These are phyloP conservation scores for Magnaporthiopsis incrustans DNA, from an alignment of 2,329 filamentous ascomycete genomes.

Conservation along the genomic window DNA sequence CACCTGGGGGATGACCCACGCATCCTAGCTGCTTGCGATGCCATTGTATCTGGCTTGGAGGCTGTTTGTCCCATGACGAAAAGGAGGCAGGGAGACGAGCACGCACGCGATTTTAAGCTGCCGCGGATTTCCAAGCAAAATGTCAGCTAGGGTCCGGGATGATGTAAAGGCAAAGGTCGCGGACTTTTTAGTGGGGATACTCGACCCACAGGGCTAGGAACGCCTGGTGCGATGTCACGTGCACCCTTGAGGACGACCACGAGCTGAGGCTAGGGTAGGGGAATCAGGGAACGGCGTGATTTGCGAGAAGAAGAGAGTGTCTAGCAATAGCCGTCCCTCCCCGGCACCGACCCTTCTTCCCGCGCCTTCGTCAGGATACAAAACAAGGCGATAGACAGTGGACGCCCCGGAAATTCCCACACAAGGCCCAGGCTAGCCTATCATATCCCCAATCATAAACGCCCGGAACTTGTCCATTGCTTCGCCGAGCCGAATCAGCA, in stretches of 20 bases:
- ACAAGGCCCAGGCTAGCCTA: conserved; percentile 20
- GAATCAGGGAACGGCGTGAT: too few species aligned
- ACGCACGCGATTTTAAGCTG: background rate
- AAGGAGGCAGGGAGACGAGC: background rate
- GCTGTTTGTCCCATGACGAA: background rate
- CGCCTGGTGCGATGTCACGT: background rate
- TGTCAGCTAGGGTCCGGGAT: background rate
- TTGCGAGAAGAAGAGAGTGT: too few species aligned
- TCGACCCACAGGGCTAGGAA: background rate
- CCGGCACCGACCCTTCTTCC: background rate
- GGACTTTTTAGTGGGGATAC: background rate
- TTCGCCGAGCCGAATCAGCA: conserved; percentile 71
- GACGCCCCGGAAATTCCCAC: background rate
- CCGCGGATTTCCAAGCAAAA: background rate
- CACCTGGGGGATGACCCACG: conserved; percentile 16
- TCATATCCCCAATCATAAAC: conserved; percentile 63
- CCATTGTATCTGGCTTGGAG: conserved; percentile 6
- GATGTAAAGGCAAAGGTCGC: background rate
- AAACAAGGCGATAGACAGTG: background rate
- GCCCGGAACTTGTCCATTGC: conserved; percentile 75
- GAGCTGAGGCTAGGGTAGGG: too few species aligned
- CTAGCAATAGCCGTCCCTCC: too few species aligned
- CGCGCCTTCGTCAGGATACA: background rate
- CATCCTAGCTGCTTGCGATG: conserved; percentile 20
- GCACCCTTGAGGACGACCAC: background rate